phyloP scores from a whole-genome alignment of 805 yeast genomes.

The Zygosaccharomyces siamensis region DNA sequence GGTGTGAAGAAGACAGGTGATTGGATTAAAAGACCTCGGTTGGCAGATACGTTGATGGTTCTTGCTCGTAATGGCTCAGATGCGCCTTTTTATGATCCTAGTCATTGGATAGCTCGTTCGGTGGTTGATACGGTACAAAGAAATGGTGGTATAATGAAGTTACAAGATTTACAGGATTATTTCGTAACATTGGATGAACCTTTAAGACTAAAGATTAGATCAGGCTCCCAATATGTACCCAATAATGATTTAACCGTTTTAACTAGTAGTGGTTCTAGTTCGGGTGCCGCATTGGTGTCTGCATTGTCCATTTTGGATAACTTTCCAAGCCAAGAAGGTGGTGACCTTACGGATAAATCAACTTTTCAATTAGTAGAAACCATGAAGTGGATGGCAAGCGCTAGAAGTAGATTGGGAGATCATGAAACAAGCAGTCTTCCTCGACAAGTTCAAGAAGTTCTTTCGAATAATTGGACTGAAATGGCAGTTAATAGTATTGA shows the following conservation, averaged over 20 bases:
- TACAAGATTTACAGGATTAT: slow-evolving; percentile 65
- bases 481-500: slow-evolving; percentile 47
- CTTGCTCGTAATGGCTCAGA: slow-evolving; percentile 75
- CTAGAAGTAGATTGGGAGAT: slow-evolving; percentile 83
- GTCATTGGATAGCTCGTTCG: slow-evolving; percentile 63
- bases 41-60: slow-evolving; percentile 61
- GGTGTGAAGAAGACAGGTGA: slow-evolving; percentile 54
- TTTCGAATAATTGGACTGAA: slow-evolving; percentile 54
- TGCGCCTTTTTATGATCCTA: slow-evolving; percentile 77
- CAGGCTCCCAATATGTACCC: slow-evolving; percentile 31
- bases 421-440: slow-evolving; percentile 34
- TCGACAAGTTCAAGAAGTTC: slow-evolving; percentile 41
- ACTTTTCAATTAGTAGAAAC: slow-evolving; percentile 72
- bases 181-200: slow-evolving; percentile 43
- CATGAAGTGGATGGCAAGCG: slow-evolving; percentile 92
- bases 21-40: slow-evolving; percentile 48
- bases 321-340: slow-evolving; percentile 39
- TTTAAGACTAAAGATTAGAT: slow-evolving; percentile 22
- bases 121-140: slow-evolving; percentile 47
- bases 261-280: slow-evolving; percentile 67
- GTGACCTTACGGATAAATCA: slow-evolving; percentile 45
- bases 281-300: slow-evolving; percentile 76
- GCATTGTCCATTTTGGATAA: slow-evolving; percentile 64
- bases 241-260: slow-evolving; percentile 44
- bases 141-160: slow-evolving; percentile 63